phyloP scores from a whole-genome alignment of 768 basidiomycete genomes.

The Sporobolomyces roseus region DNA sequence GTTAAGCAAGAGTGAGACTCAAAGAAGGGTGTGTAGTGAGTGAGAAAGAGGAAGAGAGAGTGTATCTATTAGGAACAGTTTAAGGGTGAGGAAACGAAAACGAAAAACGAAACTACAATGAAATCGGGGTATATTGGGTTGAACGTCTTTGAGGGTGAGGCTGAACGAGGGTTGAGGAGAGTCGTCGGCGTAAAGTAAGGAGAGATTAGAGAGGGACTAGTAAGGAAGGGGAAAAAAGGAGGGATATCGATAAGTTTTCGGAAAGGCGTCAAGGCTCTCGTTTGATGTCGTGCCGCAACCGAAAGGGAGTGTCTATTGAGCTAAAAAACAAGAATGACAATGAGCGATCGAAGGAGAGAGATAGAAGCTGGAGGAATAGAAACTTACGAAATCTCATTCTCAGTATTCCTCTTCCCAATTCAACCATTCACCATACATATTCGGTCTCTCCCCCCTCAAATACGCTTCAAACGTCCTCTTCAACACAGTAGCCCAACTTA shows the following conservation, averaged over 20 bases:
- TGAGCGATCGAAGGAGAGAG: background rate
- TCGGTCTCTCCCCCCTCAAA: constrained; percentile 82
- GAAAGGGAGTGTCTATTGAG: too few species aligned
- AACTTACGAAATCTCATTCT: background rate
- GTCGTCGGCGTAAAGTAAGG: background rate
- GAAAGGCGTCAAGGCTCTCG: too few species aligned
- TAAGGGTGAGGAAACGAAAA: background rate
- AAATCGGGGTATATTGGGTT: background rate
- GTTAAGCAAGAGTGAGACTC: background rate
- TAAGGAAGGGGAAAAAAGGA: background rate
- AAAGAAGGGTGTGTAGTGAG: background rate
- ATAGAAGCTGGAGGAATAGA: background rate
- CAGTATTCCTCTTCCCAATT: constrained; percentile 21
- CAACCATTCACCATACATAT: constrained; percentile 57
- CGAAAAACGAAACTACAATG: background rate
- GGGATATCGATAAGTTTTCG: too few species aligned
- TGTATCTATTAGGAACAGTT: too few species aligned
- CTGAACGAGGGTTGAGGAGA: background rate
- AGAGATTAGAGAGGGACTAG: too few species aligned
- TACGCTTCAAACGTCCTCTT: constrained; percentile 95
- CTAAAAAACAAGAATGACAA: background rate
- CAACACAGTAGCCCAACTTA: constrained; percentile 87
- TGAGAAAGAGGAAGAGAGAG: background rate
- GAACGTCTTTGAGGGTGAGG: background rate
- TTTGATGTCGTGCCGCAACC: too few species aligned